Conservation (phyloP, 164 flowering plant genomes). For the Stephania japonica region DNA sequence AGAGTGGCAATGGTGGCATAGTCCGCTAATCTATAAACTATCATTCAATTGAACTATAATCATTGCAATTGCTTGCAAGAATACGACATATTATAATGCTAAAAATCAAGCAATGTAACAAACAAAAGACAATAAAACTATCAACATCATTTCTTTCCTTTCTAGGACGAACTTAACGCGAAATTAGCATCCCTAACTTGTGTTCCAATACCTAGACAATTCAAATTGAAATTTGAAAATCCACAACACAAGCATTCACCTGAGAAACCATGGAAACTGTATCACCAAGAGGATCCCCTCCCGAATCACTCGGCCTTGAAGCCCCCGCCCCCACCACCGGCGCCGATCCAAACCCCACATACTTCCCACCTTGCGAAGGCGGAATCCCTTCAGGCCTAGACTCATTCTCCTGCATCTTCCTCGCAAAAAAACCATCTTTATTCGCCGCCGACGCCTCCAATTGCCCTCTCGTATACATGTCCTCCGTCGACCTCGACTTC, state of each 20-base stretch:
- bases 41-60: no score
- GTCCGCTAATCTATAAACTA: no score
- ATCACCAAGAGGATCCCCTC: constrained; percentile 59
- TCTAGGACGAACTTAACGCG: no score
- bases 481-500: constrained; percentile 70
- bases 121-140: no score
- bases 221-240: no score
- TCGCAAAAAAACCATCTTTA: constrained; percentile 73
- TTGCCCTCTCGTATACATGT: constrained; percentile 57
- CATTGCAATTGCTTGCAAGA: no score
- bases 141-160: no score
- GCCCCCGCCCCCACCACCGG: constrained; percentile 40
- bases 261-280: constrained; percentile 71
- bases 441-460: constrained; percentile 88
- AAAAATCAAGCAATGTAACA: no score
- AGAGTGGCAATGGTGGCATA: no score
- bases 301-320: constrained; percentile 32
- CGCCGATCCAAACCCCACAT: constrained; percentile 91
- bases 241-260: constrained; percentile 30
- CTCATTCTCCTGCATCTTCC: constrained; percentile 73
- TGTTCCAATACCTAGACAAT: no score
- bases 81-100: no score
- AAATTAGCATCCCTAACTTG: no score
- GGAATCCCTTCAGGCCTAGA: constrained; percentile 77
- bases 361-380: constrained; percentile 94